Conservation (phyloP, 495 filamentous ascomycete genomes). For the Talaromyces stipitatus region DNA sequence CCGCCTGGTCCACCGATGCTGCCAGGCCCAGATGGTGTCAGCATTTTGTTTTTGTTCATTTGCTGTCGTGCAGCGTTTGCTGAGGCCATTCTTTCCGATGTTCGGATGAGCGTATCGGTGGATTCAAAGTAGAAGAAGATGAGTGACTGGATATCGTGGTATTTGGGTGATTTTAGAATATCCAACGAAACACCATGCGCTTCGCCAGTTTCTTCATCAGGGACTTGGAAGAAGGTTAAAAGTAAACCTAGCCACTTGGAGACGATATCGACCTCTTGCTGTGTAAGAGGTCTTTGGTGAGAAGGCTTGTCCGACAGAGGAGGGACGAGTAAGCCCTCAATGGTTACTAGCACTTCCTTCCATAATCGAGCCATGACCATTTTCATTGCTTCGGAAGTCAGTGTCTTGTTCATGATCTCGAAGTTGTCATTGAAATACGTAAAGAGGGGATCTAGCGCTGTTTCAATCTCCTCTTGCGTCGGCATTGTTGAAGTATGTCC, state of each 20-base stretch:
- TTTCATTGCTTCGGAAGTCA: slow-evolving; percentile 88
- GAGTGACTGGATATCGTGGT: slow-evolving; percentile 88
- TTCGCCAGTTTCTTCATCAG: slow-evolving; percentile 79
- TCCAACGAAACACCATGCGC: slow-evolving; percentile 82
- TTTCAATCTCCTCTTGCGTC: slow-evolving; percentile 65
- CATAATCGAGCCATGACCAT: slow-evolving; percentile 96
- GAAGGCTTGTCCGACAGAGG: slow-evolving; percentile 94
- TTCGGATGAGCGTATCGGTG: slow-evolving; percentile 85
- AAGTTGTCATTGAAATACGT: slow-evolving; percentile 99
- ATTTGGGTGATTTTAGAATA: slow-evolving; percentile 92
- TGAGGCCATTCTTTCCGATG: slow-evolving; percentile 88
- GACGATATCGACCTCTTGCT: slow-evolving; percentile 89
- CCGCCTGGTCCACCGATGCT: slow-evolving; percentile 50
- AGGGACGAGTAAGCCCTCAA: slow-evolving; percentile 86
- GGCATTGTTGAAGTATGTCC: slow-evolving; percentile 50
- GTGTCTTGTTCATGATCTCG: slow-evolving; percentile 93
- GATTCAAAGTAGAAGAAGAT: slow-evolving; percentile 98
- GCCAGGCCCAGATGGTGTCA: slow-evolving; percentile 56
- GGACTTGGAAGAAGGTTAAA: slow-evolving; percentile 89
- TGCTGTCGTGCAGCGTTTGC: slow-evolving; percentile 77
- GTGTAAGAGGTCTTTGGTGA: slow-evolving; percentile 73
- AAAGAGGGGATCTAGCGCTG: slow-evolving; percentile 81
- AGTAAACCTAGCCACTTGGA: slow-evolving; percentile 92
- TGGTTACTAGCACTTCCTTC: slow-evolving; percentile 92
- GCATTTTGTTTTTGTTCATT: slow-evolving; percentile 41